Evolutionary conservation across 192 early-diverging fungal species (phyloP), one percentile per base, ranked within the genome.

Genomic region (Coemansia sp.): DNA sequence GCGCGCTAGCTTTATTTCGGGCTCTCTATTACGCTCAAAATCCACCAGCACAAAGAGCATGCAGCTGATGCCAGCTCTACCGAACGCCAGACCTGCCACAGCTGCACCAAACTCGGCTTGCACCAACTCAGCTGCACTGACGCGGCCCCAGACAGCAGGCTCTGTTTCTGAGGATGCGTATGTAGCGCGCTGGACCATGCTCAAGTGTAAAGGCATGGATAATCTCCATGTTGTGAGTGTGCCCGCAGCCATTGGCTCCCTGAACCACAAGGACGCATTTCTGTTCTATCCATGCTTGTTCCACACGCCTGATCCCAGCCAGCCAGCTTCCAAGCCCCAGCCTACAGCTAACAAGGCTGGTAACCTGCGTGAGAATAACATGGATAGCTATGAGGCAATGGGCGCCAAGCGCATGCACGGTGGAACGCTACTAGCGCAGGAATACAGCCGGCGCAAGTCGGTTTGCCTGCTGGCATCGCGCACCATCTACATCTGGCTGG

Each of bases 221-320:
- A 69, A 81, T 35, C 73, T 81, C 22, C 73, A 81, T 14, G 60
- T 81, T 6, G 73, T 76, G 51, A 76, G 65, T 39, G 78, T 81
- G 3, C 69, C 72, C 2, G 29, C 66, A 2, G 39, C 62, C 55
- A 22, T 71, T 15, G 61, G 60, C 10, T 81, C 78, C 24, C 65
- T 81, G 10, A 76, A 76, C 64, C 78, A 81, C 64, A 81, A 72
- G 49, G 78, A 81, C 17, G 62, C 69, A 21, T 81, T 81, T 38
- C 19, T 81, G 17, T 62, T 81, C 10, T 81, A 81, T 12, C 76
- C 76, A 15, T 66, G 76, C n/a, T 19, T 70, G 32, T 69, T 73
- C 41, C 67, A 67, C 58, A 65, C 64, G 10, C 39, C 56, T 12
- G 24, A 38, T 9, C 5, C 49, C 19, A 25, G 25, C 3, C 53